These are phyloP conservation scores for Luzula sylvatica DNA, from an alignment of 176 grass and related monocot species.

Conservation along the genomic window DNA sequence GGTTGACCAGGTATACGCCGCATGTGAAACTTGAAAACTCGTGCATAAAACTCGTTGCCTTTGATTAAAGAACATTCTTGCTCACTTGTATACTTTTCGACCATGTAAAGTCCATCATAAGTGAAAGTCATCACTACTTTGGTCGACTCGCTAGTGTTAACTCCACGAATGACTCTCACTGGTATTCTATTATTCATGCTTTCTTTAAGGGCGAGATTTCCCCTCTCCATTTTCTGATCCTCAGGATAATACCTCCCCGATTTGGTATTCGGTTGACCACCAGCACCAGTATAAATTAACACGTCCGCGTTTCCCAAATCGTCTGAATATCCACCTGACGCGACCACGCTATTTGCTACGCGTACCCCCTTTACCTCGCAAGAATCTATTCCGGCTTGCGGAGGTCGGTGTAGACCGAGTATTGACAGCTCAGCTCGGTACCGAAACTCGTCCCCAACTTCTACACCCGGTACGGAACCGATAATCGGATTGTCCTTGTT, in stretches of 20 bases:
- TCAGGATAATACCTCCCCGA: not conserved
- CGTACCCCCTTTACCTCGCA: not conserved
- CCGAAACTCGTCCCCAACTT: conserved; percentile 17
- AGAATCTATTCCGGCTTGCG: conserved; percentile 4
- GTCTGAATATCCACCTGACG: conserved; percentile 15
- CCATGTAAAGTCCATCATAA: conserved; percentile 63
- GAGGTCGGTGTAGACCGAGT: conserved; percentile 10
- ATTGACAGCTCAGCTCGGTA: conserved; percentile 9
- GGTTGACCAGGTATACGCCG: conserved; percentile 42
- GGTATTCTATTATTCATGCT: conserved; percentile 37
- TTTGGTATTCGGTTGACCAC: conserved; percentile 7
- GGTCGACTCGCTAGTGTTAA: conserved; percentile 21
- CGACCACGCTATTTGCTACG: conserved; percentile 10
- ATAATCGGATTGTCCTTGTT: conserved; percentile 5
- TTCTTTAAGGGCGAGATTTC: conserved; percentile 65
- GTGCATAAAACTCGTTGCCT: conserved; percentile 28
- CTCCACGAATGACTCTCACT: conserved; percentile 50
- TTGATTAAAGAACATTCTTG: conserved; percentile 20
- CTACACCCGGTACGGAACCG: conserved; percentile 2
- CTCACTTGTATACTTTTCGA: conserved; percentile 29
- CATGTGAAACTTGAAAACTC: conserved; percentile 56
- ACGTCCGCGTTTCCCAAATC: not conserved
- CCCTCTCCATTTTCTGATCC: conserved; percentile 66
- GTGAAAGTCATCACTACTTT: conserved; percentile 46
- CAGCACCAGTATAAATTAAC: conserved; percentile 17